Evolutionary conservation across 148 eudicot genomes (phyloP), one percentile per base, ranked within the genome.

Genomic region (Tetragonia tetragonoides): DNA sequence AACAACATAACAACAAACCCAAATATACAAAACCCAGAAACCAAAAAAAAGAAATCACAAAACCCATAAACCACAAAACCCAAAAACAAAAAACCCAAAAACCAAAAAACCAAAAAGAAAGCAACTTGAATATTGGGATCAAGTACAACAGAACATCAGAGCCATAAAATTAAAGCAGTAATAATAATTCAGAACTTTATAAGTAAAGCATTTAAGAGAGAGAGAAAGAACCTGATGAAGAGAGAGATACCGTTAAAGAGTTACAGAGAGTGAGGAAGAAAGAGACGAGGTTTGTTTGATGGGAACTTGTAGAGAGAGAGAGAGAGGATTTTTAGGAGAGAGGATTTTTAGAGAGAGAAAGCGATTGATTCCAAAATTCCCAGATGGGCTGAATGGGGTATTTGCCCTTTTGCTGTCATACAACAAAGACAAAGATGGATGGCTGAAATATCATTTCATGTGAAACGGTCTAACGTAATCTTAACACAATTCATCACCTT

Each of bases 231-330:
- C 82, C 77, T 84, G 81, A 39, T 51, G 75, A 37, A 28, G 34
- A 66, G 46, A 75, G 75, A 71, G 76, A 76, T 65, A 41, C 72
- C 74, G 79, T 80, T 60, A 75, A 5, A 28, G 34, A 7, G 72
- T 15, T 40, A 5, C 49, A 75, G 74, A 76, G 41, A 76, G 77
- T 70, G 79, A 70, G 73, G 77, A 66, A 41, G 51, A 46, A 28
- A 28, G 34, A 28, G 34, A 28, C 34, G 34, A 28, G 34, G 34
- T 28, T 28, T 28, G 34, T 28, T 61, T 79, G 81, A 75, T 47
- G 47, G 65, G 56, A 75, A 75, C 78, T 54, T 68, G 20, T 51
- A 41, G 72, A 72, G 75, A 70, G 81, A 79, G 81, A 79, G 42
- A 78, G 42, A 24, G 46, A 67, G 70, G n/a, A 24, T 28, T 38